Conservation (phyloP, 768 basidiomycete genomes). For the Trametes cingulata region DNA sequence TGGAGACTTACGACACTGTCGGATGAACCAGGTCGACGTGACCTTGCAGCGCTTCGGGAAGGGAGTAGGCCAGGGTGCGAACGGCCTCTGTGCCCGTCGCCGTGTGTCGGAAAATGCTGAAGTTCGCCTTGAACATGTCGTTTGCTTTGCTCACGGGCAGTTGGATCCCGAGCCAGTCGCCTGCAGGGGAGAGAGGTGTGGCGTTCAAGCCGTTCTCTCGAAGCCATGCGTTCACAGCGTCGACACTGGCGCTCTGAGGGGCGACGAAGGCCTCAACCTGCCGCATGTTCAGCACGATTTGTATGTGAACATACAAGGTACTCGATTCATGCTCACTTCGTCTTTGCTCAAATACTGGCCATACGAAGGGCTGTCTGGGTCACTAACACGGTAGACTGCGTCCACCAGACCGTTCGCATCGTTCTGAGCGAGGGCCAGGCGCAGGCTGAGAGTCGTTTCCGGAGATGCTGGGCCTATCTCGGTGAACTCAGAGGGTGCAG, state of each 20-base stretch:
- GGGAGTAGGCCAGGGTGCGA: constrained; percentile 40
- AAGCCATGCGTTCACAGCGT: constrained; percentile 31
- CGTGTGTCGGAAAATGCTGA: constrained; percentile 34
- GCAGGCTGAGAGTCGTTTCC: constrained; percentile 36
- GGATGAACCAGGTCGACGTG: constrained; percentile 38
- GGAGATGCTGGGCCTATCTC: constrained; percentile 31
- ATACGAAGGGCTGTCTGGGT: not conserved
- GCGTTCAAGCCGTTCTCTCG: constrained; percentile 31
- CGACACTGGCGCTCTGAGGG: constrained; percentile 27
- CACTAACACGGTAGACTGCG: constrained; percentile 38
- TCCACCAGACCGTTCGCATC: constrained; percentile 39
- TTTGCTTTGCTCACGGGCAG: constrained; percentile 37
- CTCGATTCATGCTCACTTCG: not conserved
- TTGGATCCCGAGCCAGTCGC: constrained; percentile 37
- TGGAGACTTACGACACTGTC: constrained; percentile 28
- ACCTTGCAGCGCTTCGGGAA: constrained; percentile 33
- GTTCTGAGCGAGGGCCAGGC: constrained; percentile 38
- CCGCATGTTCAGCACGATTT: not conserved
- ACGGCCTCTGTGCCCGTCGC: constrained; percentile 30
- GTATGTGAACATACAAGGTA: not conserved
- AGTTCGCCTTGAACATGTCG: constrained; percentile 36
- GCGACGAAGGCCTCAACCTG: constrained; percentile 32
- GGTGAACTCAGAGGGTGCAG: constrained; percentile 7
- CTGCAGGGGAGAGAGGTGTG: constrained; percentile 26
- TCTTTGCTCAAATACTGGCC: not conserved